Evolutionary conservation across 2,329 filamentous ascomycete species (phyloP).

Genomic region (Periconia sp.): DNA sequence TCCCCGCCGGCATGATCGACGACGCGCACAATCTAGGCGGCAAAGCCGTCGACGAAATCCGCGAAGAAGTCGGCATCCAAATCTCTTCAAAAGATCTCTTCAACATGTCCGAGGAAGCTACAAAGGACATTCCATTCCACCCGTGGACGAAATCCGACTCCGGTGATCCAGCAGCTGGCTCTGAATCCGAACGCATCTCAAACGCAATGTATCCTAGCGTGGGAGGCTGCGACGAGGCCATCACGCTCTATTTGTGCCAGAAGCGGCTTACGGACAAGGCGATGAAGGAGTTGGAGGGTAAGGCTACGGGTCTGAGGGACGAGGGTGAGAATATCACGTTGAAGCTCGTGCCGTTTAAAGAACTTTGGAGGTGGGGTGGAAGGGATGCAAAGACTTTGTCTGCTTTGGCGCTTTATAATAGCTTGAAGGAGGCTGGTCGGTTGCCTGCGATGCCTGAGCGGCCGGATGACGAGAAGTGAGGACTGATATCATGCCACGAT

Average conservation of each 20-base stretch:
- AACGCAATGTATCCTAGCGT: constrained; percentile 60
- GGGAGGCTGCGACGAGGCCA: constrained; percentile 65
- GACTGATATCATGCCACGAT: too few species aligned
- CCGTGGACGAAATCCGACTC: neutral
- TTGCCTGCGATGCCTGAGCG: constrained; percentile 37
- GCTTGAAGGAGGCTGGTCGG: constrained; percentile 55
- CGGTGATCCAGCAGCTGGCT: neutral
- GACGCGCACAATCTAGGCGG: constrained; percentile 59
- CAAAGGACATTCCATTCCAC: constrained; percentile 25
- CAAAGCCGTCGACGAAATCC: constrained; percentile 62
- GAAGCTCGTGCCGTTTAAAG: constrained; percentile 58
- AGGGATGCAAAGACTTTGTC: constrained; percentile 64
- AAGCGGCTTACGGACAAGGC: constrained; percentile 57
- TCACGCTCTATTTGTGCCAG: constrained; percentile 62
- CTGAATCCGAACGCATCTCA: constrained; percentile 4
- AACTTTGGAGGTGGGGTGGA: constrained; percentile 61
- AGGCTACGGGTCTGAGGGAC: constrained; percentile 60
- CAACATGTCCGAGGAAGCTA: constrained; percentile 60
- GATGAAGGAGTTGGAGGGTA: constrained; percentile 59
- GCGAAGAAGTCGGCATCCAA: constrained; percentile 62
- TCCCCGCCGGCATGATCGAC: constrained; percentile 68
- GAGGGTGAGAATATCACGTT: constrained; percentile 66
- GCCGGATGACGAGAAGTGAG: too few species aligned
- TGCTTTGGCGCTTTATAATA: constrained; percentile 62
- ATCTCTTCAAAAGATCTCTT: constrained; percentile 58